Evolutionary conservation across 2,329 filamentous ascomycete species (phyloP), one percentile per base, ranked within the genome.

Genomic region (Scopulariopsis brevicaulis): DNA sequence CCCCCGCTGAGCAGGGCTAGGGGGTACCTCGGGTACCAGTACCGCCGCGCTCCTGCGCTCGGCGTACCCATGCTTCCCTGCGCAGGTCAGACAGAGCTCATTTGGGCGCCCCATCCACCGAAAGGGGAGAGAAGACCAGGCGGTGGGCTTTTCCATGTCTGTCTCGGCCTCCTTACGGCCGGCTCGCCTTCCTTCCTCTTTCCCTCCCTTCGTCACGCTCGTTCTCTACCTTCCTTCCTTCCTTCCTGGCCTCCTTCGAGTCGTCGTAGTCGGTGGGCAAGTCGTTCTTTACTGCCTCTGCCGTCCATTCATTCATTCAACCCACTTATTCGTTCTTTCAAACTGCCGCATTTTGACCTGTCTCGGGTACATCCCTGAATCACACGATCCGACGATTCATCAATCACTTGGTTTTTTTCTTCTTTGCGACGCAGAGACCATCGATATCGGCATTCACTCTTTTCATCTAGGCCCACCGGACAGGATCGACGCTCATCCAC

Each of bases 221-320:
- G 70, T 67, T 67, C 64, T 64, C 66, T 66, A 56, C 59, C 64
- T 63, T 64, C 64, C 62, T 63, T 63, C 60, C 65, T 63, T 62
- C 60, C 46, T 20, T 59, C 52, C 24, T 50, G 53, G 55, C 8
- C n/a, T 32, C 58, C 28, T 54, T 59, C 37, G 25, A 40, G 54
- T 37, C 55, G 63, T 55, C 77, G 77, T 77, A 79, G 77, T 76
- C 74, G 77, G 77, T 78, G 71, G 80, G 79, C 77, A 71, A 73
- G 76, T 73, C 81, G 76, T 73, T 82, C 79, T 66, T 81, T 81
- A 74, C 67, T 64, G 69, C 65, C 61, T 67, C 15, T 53, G 28
- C 18, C 35, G 32, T 37, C 40, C 50, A 68, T 12, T 60, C 61
- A 61, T 60, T 62, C 62, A 70, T 68, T 71, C 74, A 68, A 50